Base-by-base conservation (phyloP, 345 rosid genomes). In the Raphanus raphanistrum region DNA sequence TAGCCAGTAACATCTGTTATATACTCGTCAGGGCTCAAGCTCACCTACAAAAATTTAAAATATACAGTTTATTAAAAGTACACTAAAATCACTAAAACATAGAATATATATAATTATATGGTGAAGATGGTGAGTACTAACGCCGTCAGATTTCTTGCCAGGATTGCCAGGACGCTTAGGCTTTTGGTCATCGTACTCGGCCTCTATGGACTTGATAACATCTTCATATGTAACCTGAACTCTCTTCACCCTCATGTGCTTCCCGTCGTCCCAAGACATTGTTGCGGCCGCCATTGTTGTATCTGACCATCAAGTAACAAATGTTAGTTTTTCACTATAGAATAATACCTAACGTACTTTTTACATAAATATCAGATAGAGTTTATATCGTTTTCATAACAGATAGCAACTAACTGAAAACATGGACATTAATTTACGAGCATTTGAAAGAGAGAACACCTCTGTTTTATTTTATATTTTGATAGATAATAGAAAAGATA, bases 241-340 rank as follows among this genome's bases (percentile, higher is more conserved):
- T 65, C 67, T 78, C n/a, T 78, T 72, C 76, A 78, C 81, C 81
- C 50, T 78, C 73, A 66, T 78, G 62, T 78, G 81, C 72, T 6
- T 78, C 63, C 81, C 81, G 11, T 77, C 80, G 50, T 71, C 80
- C 80, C 80, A 71, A 71, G 81, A 78, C 76, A 72, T 71, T 16
- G 76, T 78, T 71, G 76, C 68, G 5, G 76, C 73, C 73, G 81
- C 81, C 81, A 77, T 77, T 66, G 12, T 55, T 50, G 2, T 55
- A 64, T 65, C 71, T 77, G 41, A 12, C 33, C 60, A 43, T 69
- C 1, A 26, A 35, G 10, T 8, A 41, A 17, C 45, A 13, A 43
- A 13, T 64, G 25, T 66, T 27, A 72, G 10, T 1, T 21, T 45
- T 48, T 17, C 3, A 62, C 25, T 21, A 55, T 55, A 4, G 4